phyloP scores from a whole-genome alignment of 257 asterid genomes.

The Solanum etuberosum region DNA sequence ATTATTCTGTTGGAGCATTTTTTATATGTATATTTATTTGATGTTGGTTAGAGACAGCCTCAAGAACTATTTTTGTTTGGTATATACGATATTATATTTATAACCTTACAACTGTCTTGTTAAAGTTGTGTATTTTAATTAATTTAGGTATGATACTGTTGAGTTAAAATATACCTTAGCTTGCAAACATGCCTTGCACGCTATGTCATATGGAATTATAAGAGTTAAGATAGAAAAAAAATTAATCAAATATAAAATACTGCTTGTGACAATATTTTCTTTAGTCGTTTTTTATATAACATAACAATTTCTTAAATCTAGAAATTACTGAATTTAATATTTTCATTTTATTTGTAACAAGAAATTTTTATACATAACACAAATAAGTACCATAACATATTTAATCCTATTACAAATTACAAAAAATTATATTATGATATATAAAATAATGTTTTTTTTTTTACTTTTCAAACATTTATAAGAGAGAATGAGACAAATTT shows the following conservation, averaged over 20 bases:
- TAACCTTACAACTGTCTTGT: not conserved
- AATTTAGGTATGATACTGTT: not conserved
- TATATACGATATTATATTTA: no score
- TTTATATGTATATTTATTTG: not conserved
- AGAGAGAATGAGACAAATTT: not conserved
- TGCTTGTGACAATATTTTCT: no score
- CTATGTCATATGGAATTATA: not conserved
- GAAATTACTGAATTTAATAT: not conserved
- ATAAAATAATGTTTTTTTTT: not conserved
- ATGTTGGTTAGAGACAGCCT: not conserved
- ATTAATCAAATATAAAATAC: no score
- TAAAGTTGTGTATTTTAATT: not conserved
- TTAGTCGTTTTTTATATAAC: no score
- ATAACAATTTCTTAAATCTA: no score
- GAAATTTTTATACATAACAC: not conserved
- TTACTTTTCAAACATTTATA: not conserved
- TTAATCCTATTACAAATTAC: no score
- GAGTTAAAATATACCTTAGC: not conserved
- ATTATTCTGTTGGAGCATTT: no score
- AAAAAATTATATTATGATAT: no score
- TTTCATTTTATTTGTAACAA: not conserved
- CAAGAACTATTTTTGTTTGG: not conserved
- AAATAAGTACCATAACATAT: not conserved
- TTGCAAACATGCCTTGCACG: not conserved
- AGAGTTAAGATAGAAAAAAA: no score